Evolutionary conservation across 768 basidiomycete species (phyloP), one percentile per base, ranked within the genome.

Genomic region (Suillus americanus): DNA sequence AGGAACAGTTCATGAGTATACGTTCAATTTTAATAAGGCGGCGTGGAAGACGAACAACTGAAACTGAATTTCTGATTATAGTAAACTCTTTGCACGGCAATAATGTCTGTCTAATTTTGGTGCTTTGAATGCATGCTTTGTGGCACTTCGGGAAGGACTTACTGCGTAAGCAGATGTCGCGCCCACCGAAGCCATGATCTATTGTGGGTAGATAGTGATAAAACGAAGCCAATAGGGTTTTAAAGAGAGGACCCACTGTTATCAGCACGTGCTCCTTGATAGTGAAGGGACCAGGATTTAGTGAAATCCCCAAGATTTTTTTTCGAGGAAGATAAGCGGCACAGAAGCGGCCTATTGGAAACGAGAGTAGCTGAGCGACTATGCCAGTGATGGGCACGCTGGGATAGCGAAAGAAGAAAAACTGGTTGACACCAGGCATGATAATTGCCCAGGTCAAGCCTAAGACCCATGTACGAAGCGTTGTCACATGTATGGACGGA

Each of bases 361-460:
- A 90, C 1, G 89, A 86, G 25, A 92, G 72, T 46, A 93, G 75
- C 72, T 91, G 90, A 1, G 89, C 90, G 6, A 90, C 87, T 50
- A 91, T 80, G 73, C 80, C 79, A n/a, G 81, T 81, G 65, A 92
- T 82, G 28, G 79, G 78, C 14, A 92, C 86, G 38, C 83, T 82
- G 4, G 91, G 91, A 70, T 85, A 89, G 18, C 89, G 87, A 77
- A 91, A 90, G 81, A 85, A 89, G 77, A 91, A 89, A 78, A 91
- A 89, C 66, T 90, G 90, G 70, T 92, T 90, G 60, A 88, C 74
- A 30, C 85, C 87, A 5, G 87, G 80, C 61, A 87, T 81, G 70
- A 92, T 67, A 41, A 91, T 83, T 5, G 90, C 83, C 83, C 85
- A 91, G 40, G 84, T 66, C 18, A 94, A 63, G 57, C 95, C 95